A percentile compares a stretch with the other conserved stretches of the same genome.
phyloP scores from a whole-genome alignment of 2,329 filamentous ascomycete species.

The Pestalotiopsis sp. region DNA sequence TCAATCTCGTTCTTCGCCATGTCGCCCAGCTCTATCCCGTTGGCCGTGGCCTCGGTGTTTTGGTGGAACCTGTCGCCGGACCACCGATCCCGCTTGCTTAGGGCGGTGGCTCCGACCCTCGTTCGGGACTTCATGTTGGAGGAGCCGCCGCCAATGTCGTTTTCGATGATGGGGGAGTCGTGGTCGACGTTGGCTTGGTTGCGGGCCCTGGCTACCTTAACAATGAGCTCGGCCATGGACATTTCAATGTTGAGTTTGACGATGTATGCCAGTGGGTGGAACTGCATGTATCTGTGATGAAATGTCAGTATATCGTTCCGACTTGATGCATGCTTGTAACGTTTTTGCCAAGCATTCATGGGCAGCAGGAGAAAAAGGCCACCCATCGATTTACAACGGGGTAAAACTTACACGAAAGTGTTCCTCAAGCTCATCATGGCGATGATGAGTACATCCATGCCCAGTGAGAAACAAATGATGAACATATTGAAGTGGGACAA shows the following conservation, averaged over 20 bases:
- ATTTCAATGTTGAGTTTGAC: slow-evolving; percentile 56
- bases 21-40: slow-evolving; percentile 2
- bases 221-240: slow-evolving; percentile 52
- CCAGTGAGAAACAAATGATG: slow-evolving; percentile 42
- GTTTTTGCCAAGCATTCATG: neutral
- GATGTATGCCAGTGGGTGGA: slow-evolving; percentile 52
- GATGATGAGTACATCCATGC: slow-evolving; percentile 42
- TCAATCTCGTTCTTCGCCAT: neutral
- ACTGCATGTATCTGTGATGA: slow-evolving; percentile 41
- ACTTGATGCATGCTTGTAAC: neutral
- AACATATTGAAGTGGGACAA: slow-evolving; percentile 35
- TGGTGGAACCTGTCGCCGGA: neutral
- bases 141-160: neutral
- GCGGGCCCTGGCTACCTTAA: slow-evolving; percentile 18
- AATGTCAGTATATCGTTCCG: neutral
- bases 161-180: neutral
- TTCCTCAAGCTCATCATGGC: slow-evolving; percentile 44
- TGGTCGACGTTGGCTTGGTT: slow-evolving; percentile 5
- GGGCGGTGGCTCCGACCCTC: neutral
- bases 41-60: neutral
- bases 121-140: neutral
- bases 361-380: neutral
- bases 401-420: slow-evolving; percentile 35
- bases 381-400: neutral
- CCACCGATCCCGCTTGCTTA: neutral